Evolutionary conservation across 495 filamentous ascomycete species (phyloP).

Genomic region (Trichoderma gamsii): DNA sequence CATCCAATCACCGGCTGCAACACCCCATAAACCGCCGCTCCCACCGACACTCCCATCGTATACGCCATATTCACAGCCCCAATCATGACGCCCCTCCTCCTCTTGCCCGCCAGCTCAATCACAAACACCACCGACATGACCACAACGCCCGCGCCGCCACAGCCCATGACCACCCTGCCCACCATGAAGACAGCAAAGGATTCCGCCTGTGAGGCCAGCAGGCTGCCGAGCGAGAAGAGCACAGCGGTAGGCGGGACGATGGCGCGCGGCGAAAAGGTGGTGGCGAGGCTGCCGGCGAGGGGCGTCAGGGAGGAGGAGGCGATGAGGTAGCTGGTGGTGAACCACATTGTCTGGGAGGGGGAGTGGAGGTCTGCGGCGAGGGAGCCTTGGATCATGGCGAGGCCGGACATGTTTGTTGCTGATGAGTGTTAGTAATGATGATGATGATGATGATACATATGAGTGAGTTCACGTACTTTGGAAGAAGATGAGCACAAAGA

Average conservation of each 20-base stretch:
- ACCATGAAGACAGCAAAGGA: constrained; percentile 56
- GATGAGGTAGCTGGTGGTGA: constrained; percentile 69
- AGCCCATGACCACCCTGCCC: constrained; percentile 57
- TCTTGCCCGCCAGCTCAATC: constrained; percentile 57
- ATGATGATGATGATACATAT: background rate
- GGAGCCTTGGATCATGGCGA: constrained; percentile 63
- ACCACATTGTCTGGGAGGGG: constrained; percentile 66
- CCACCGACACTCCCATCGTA: constrained; percentile 62
- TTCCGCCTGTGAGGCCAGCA: constrained; percentile 54
- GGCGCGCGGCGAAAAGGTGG: constrained; percentile 58
- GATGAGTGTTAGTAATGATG: constrained; percentile 2
- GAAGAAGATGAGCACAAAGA: constrained; percentile 42
- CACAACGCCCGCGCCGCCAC: constrained; percentile 61
- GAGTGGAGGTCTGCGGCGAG: constrained; percentile 68
- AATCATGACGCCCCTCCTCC: constrained; percentile 60
- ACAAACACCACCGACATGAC: constrained; percentile 62
- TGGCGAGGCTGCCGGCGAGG: constrained; percentile 57
- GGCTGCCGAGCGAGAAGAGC: constrained; percentile 53
- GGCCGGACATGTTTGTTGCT: constrained; percentile 70
- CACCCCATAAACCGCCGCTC: constrained; percentile 63
- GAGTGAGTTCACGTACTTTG: constrained; percentile 26
- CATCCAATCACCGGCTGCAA: constrained; percentile 58
- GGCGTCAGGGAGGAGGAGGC: constrained; percentile 61
- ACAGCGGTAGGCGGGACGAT: constrained; percentile 52
- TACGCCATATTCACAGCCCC: constrained; percentile 55